phyloP scores from a whole-genome alignment of 2,329 filamentous ascomycete species.

The Byssochlamys sp. region DNA sequence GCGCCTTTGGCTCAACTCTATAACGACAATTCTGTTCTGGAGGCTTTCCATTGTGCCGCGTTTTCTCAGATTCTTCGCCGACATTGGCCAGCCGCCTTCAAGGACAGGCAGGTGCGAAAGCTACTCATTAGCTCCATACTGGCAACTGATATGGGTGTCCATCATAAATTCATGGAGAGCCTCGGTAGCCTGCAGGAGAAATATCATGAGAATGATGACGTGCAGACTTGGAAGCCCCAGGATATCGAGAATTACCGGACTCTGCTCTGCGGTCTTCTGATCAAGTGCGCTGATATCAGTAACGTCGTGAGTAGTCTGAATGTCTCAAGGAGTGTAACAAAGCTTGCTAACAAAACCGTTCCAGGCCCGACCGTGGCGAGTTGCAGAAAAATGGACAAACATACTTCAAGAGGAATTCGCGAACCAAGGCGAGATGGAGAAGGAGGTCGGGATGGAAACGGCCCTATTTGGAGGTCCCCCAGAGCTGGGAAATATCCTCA shows the following conservation, averaged over 20 bases:
- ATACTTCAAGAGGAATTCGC: constrained; percentile 94
- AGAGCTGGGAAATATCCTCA: constrained; percentile 72
- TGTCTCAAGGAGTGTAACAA: background rate
- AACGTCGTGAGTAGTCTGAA: constrained; percentile 67
- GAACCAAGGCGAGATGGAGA: constrained; percentile 84
- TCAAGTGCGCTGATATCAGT: constrained; percentile 97
- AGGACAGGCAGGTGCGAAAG: constrained; percentile 68
- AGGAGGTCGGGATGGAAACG: constrained; percentile 74
- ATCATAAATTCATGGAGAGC: constrained; percentile 93
- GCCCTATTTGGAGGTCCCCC: constrained; percentile 71
- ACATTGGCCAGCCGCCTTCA: constrained; percentile 78
- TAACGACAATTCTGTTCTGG: constrained; percentile 90
- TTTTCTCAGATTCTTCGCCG: constrained; percentile 90
- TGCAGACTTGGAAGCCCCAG: constrained; percentile 67
- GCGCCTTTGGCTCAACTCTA: constrained; percentile 89
- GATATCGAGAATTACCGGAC: constrained; percentile 66
- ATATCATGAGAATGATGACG: constrained; percentile 55
- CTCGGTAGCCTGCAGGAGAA: constrained; percentile 72
- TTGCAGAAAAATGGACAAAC: constrained; percentile 79
- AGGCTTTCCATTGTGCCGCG: constrained; percentile 94
- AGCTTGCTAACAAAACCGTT: background rate
- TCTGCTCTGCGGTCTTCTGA: constrained; percentile 77
- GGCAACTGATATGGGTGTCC: constrained; percentile 92
- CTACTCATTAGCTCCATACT: constrained; percentile 96
- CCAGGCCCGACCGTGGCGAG: constrained; percentile 73